A percentile compares a stretch with the other conserved stretches of the same genome.
These are phyloP conservation scores for Chaetomium sp. DNA, from an alignment of 2,329 filamentous ascomycete genomes.

Conservation along the genomic window DNA sequence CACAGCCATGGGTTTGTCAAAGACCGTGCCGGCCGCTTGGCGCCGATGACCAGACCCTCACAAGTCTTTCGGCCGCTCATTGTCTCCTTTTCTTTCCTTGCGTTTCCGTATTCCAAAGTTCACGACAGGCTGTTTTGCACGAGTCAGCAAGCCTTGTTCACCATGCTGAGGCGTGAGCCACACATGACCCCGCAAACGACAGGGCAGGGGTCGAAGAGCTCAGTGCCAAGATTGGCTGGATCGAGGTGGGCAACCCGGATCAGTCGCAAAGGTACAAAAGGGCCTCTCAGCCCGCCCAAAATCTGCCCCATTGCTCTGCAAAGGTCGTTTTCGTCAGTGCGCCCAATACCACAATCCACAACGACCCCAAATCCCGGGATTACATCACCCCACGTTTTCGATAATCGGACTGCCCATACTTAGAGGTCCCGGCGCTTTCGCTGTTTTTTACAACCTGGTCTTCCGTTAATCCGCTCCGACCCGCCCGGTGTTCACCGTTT, in stretches of 20 bases:
- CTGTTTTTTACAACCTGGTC: background rate
- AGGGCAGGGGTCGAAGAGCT: background rate
- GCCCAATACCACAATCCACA: conserved; percentile 1
- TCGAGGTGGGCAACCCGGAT: conserved; percentile 4
- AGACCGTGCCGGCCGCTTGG: too few relatives aligned
- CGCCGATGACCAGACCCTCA: too few relatives aligned
- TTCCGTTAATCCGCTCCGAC: too few relatives aligned
- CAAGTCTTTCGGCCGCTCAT: too few relatives aligned
- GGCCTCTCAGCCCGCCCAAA: conserved; percentile 28
- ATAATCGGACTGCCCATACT: too few relatives aligned
- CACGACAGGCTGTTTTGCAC: background rate
- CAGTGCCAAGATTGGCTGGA: conserved; percentile 13
- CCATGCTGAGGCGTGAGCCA: conserved; percentile 16
- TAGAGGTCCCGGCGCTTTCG: background rate
- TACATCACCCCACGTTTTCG: conserved; percentile 15
- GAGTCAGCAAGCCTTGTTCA: background rate
- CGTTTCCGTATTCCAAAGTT: too few relatives aligned
- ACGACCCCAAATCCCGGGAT: background rate
- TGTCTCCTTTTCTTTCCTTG: too few relatives aligned
- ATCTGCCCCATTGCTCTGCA: conserved; percentile 21
- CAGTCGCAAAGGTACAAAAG: conserved; percentile 30
- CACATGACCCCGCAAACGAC: conserved; percentile 22
- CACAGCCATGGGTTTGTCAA: too few relatives aligned
- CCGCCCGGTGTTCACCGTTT: too few relatives aligned
- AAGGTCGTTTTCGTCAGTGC: conserved; percentile 5